phyloP scores from a whole-genome alignment of 306 rosid species.

The Quercus wislizeni region DNA sequence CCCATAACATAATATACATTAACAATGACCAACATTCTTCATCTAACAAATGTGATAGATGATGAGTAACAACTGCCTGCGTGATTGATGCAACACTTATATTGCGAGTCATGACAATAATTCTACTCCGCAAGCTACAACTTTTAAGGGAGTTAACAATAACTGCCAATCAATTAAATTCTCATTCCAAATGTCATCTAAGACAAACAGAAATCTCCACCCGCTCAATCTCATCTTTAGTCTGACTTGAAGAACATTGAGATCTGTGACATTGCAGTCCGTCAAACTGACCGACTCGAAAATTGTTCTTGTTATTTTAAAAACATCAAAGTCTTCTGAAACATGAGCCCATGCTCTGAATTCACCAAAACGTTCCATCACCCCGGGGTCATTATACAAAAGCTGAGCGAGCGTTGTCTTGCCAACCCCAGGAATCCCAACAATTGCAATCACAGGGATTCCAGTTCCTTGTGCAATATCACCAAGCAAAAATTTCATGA shows the following conservation, averaged over 20 bases:
- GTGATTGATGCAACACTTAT: not conserved
- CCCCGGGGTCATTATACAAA: not conserved
- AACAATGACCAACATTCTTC: not conserved
- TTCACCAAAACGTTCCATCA: not conserved
- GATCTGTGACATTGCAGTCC: not conserved
- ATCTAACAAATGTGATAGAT: not conserved
- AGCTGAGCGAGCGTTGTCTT: not conserved
- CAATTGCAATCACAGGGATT: not conserved
- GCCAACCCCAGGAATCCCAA: not conserved
- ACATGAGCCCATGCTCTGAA: not conserved
- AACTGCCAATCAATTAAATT: not conserved
- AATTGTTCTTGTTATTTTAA: not conserved
- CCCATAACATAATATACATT: too few relatives aligned
- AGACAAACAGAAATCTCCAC: conserved; percentile 5
- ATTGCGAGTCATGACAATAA: conserved; percentile 19
- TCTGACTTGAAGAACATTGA: not conserved
- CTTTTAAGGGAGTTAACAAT: not conserved
- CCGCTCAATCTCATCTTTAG: not conserved
- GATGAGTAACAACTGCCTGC: not conserved
- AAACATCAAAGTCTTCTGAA: not conserved
- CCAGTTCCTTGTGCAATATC: not conserved
- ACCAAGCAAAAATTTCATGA: not conserved
- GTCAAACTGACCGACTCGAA: not conserved
- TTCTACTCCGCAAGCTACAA: conserved; percentile 2
- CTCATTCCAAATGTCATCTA: conserved; percentile 28